A percentile compares a stretch with the other conserved stretches of the same genome.
Evolutionary conservation across 1,139 yeast genomes (phyloP).

Genomic region (Blastobotrys proliferans): DNA sequence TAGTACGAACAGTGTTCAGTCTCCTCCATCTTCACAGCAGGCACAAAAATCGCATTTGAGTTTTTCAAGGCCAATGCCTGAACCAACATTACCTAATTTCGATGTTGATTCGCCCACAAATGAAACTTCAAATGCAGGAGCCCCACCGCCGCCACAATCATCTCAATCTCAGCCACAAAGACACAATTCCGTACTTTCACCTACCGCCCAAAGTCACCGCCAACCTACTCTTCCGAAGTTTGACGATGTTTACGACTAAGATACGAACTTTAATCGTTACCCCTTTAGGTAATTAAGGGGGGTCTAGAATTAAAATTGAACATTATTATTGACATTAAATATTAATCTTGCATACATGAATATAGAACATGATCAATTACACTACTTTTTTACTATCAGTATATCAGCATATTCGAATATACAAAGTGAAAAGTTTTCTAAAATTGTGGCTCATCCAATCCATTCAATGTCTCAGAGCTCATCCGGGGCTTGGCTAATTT

Average conservation of each 20-base stretch:
- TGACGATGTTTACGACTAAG: slow-evolving; percentile 13
- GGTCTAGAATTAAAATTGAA: too few relatives aligned
- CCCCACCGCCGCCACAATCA: background rate
- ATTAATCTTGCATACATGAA: too few relatives aligned
- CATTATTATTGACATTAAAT: too few relatives aligned
- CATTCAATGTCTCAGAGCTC: too few relatives aligned
- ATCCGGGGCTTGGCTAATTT: too few relatives aligned
- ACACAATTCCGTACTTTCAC: too few relatives aligned
- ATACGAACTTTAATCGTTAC: background rate
- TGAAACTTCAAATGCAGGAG: background rate
- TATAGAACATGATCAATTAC: slow-evolving; percentile 7
- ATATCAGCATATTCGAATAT: too few relatives aligned
- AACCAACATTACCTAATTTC: slow-evolving; percentile 7
- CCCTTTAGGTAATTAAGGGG: background rate
- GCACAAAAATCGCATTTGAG: background rate
- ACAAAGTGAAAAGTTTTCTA: too few relatives aligned
- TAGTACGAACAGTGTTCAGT: background rate
- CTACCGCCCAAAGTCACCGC: too few relatives aligned
- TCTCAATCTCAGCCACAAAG: background rate
- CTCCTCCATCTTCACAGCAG: background rate
- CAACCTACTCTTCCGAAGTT: slow-evolving; percentile 18
- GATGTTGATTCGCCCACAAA: slow-evolving; percentile 1
- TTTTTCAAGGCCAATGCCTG: background rate
- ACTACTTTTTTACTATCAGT: too few relatives aligned
- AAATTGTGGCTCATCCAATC: too few relatives aligned